Evolutionary conservation across 225 moss, liverwort and hornwort genomes (phyloP).

Genomic region (Sphagnum tenellum): DNA sequence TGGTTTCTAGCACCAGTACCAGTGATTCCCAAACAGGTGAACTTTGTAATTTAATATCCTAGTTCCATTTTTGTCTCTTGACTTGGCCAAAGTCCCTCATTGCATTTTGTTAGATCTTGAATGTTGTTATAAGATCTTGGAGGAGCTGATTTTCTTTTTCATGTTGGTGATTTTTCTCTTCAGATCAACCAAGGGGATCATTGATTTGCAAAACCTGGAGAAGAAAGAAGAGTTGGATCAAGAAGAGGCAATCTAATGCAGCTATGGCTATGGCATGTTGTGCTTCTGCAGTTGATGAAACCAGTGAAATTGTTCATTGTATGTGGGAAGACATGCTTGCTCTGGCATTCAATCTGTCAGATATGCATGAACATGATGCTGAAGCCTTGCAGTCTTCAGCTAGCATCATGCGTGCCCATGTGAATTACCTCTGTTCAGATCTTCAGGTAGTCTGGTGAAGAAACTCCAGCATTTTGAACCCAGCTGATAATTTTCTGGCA

Average conservation of each 20-base stretch:
- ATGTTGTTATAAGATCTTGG: too few species aligned
- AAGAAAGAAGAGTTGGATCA: slow-evolving; percentile 10
- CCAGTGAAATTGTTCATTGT: slow-evolving; percentile 17
- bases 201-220: slow-evolving; percentile 13
- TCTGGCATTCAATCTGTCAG: slow-evolving; percentile 26
- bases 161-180: not conserved
- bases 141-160: too few species aligned
- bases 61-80: too few species aligned
- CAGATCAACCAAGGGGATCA: slow-evolving; percentile 4
- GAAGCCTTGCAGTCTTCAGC: slow-evolving; percentile 18
- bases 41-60: too few species aligned
- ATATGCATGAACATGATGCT: slow-evolving; percentile 20
- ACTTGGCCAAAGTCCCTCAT: too few species aligned
- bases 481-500: too few species aligned
- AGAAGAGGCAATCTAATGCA: slow-evolving; percentile 5
- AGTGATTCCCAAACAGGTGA: not conserved
- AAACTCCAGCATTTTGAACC: too few species aligned
- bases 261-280: slow-evolving; percentile 5
- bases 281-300: slow-evolving; percentile 31
- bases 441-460: slow-evolving; percentile 24
- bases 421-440: slow-evolving; percentile 26
- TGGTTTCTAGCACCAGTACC: slow-evolving; percentile 2
- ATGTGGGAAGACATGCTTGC: slow-evolving; percentile 24
- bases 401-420: slow-evolving; percentile 23
- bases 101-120: too few species aligned